These are phyloP conservation scores for Stenogyne calaminthoides DNA, from an alignment of 305 asterid species.

Conservation along the genomic window DNA sequence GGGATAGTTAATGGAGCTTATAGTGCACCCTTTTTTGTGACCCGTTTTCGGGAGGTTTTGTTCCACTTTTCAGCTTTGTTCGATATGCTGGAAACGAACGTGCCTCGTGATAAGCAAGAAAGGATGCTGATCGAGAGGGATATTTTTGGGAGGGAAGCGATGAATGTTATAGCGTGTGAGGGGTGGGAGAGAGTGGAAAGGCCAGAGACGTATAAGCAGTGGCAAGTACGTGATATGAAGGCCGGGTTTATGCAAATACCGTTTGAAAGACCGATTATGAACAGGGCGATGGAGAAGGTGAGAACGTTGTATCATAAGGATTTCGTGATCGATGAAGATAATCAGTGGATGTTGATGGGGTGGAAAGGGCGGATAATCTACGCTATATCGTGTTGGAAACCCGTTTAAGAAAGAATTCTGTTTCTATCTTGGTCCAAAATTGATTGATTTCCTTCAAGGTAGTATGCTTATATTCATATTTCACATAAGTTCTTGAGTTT, in stretches of 20 bases:
- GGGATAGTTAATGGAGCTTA: conserved; percentile 77
- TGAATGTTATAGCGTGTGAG: conserved; percentile 87
- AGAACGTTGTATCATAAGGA: conserved; percentile 58
- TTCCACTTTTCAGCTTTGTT: conserved; percentile 77
- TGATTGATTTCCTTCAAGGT: conserved; percentile 8
- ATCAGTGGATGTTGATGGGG: conserved; percentile 65
- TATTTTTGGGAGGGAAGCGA: conserved; percentile 62
- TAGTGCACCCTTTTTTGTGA: conserved; percentile 65
- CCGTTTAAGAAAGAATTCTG: conserved; percentile 24
- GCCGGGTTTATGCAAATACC: conserved; percentile 71
- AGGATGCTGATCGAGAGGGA: conserved; percentile 67
- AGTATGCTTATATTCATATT: not conserved
- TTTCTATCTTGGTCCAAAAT: not conserved
- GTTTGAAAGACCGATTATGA: conserved; percentile 45
- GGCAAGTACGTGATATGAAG: conserved; percentile 64
- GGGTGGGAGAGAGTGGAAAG: conserved; percentile 84
- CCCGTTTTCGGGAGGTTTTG: conserved; percentile 77
- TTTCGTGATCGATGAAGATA: conserved; percentile 59
- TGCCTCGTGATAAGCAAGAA: conserved; percentile 61
- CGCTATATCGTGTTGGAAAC: conserved; percentile 67
- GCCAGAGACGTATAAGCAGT: conserved; percentile 81
- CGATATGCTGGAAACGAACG: conserved; percentile 68
- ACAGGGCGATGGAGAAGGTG: conserved; percentile 50
- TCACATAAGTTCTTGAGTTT: not conserved
- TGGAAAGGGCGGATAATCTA: conserved; percentile 69